A percentile compares a stretch with the other conserved stretches of the same genome.
phyloP scores from a whole-genome alignment of 495 filamentous ascomycete species.

The Aspergillus ellipticus region DNA sequence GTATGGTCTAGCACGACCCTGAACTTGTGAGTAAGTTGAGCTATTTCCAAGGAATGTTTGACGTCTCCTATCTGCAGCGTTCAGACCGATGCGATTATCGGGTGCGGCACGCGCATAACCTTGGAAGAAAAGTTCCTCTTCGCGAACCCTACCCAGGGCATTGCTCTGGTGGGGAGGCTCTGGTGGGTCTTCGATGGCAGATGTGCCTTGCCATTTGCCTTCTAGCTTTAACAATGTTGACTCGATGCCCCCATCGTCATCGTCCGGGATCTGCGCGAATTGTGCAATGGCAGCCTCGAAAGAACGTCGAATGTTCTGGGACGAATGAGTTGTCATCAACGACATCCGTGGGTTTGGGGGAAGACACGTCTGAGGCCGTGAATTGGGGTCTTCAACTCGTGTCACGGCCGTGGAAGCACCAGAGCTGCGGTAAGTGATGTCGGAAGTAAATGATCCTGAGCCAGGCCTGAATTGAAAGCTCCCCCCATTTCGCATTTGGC shows the following conservation, averaged over 20 bases:
- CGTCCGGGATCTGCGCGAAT: constrained; percentile 86
- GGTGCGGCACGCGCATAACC: background rate
- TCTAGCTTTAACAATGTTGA: constrained; percentile 90
- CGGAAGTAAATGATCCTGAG: constrained; percentile 68
- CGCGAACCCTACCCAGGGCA: background rate
- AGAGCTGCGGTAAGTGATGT: constrained; percentile 67
- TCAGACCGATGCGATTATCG: constrained; percentile 11
- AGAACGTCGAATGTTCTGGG: constrained; percentile 74
- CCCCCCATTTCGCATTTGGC: constrained; percentile 70
- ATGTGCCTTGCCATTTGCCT: constrained; percentile 59
- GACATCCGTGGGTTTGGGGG: constrained; percentile 50
- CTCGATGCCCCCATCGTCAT: constrained; percentile 90
- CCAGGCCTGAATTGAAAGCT: constrained; percentile 59
- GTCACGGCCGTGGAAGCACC: constrained; percentile 36
- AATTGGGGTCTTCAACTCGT: constrained; percentile 19
- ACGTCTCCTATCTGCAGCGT: constrained; percentile 18
- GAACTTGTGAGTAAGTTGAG: constrained; percentile 29
- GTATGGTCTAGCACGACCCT: constrained; percentile 31
- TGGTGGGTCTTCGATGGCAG: constrained; percentile 2
- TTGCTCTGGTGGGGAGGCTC: background rate
- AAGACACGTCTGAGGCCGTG: constrained; percentile 31
- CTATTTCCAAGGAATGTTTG: constrained; percentile 25
- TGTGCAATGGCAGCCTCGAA: constrained; percentile 88
- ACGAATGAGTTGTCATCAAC: constrained; percentile 70
- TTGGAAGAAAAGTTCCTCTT: constrained; percentile 6